A percentile compares a stretch with the other conserved stretches of the same genome.
phyloP scores from a whole-genome alignment of 2,329 filamentous ascomycete species.

The Arthrobotrys pseudoclavata region DNA sequence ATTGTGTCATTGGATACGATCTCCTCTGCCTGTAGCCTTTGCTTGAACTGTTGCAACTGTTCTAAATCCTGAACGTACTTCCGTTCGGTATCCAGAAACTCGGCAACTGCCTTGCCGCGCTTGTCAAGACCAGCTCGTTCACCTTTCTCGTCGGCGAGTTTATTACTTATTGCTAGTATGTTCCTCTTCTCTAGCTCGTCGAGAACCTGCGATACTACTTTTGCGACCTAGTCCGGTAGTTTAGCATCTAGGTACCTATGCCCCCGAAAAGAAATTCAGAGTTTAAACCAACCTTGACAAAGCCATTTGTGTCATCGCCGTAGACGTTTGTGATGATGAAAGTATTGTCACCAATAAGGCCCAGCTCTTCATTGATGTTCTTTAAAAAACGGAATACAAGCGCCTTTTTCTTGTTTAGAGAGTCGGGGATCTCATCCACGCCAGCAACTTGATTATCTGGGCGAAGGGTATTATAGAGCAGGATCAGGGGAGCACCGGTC shows the following conservation, averaged over 20 bases:
- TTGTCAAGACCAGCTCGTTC: constrained; percentile 72
- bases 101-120: constrained; percentile 88
- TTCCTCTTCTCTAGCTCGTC: constrained; percentile 85
- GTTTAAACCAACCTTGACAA: constrained; percentile 79
- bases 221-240: constrained; percentile 75
- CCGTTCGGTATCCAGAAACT: constrained; percentile 92
- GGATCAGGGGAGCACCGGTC: constrained; percentile 84
- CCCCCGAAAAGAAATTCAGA: background rate
- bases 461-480: constrained; percentile 87
- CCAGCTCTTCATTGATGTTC: constrained; percentile 85
- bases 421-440: constrained; percentile 73
- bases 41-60: constrained; percentile 92
- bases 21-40: constrained; percentile 86
- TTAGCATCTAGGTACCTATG: constrained; percentile 10
- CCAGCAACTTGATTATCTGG: constrained; percentile 78
- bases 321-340: constrained; percentile 94
- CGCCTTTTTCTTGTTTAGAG: constrained; percentile 81
- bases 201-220: constrained; percentile 91
- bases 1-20: constrained; percentile 89
- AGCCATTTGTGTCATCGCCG: constrained; percentile 94
- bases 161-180: constrained; percentile 76
- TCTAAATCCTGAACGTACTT: constrained; percentile 98
- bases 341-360: constrained; percentile 82
- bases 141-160: constrained; percentile 73
- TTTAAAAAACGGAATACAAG: constrained; percentile 91